These are phyloP conservation scores for Eucalyptus sp. DNA, from an alignment of 345 rosid genomes.

Conservation along the genomic window DNA sequence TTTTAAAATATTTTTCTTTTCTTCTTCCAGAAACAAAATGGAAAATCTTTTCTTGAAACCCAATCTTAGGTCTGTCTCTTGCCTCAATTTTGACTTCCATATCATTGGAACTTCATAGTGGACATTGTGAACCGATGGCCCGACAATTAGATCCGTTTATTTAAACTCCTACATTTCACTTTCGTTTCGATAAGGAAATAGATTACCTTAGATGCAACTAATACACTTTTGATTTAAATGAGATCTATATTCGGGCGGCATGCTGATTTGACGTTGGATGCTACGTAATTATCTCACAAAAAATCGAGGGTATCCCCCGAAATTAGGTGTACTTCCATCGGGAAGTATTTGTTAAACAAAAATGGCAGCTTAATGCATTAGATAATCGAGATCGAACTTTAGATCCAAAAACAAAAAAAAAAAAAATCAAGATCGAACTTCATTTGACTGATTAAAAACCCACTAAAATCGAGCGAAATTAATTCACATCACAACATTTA, in stretches of 20 bases:
- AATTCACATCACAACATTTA: neutral
- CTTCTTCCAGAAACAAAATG: too few relatives aligned
- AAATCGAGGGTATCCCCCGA: neutral
- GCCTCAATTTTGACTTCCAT: too few relatives aligned
- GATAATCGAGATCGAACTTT: neutral
- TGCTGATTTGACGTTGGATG: fast-evolving
- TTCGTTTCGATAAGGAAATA: neutral
- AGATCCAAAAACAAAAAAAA: too few relatives aligned
- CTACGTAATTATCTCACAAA: neutral
- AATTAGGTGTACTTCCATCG: neutral
- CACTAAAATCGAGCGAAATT: neutral
- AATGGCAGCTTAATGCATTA: neutral
- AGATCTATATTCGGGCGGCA: neutral
- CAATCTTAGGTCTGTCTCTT: too few relatives aligned
- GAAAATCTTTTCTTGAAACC: too few relatives aligned
- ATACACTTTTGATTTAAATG: neutral
- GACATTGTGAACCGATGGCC: too few relatives aligned
- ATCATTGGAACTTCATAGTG: too few relatives aligned
- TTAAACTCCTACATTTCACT: neutral
- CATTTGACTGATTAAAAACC: neutral
- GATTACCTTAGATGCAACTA: neutral
- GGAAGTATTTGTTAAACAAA: neutral
- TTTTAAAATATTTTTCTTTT: too few relatives aligned
- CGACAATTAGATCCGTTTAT: neutral
- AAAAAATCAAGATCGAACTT: neutral